Evolutionary conservation across 2,329 filamentous ascomycete genomes (phyloP).

Genomic region (Dothiorella sarmentorum): DNA sequence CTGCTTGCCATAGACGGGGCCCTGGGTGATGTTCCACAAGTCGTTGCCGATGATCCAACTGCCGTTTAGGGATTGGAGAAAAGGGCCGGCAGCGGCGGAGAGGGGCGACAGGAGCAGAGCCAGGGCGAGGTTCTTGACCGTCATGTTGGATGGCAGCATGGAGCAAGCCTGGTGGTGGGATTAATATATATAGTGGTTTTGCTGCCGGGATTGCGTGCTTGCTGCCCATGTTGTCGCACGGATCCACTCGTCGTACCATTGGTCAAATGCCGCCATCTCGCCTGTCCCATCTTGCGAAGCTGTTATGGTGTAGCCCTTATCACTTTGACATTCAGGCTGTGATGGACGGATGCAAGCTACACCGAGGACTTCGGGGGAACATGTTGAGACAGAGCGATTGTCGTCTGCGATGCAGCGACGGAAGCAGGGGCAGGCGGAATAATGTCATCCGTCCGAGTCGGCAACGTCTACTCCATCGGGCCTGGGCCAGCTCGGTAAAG

Average conservation of each 20-base stretch:
- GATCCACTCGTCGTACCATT: slow-evolving; percentile 9
- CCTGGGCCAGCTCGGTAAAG: neutral
- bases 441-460: slow-evolving; percentile 4
- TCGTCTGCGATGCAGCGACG: neutral
- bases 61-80: slow-evolving; percentile 32
- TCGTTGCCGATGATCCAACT: slow-evolving; percentile 39
- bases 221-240: neutral
- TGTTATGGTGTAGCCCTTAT: neutral
- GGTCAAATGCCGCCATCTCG: neutral
- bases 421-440: neutral
- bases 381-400: no score
- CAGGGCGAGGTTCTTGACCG: neutral
- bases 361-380: neutral
- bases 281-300: neutral
- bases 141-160: no score
- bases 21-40: slow-evolving; percentile 43
- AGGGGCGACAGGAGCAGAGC: slow-evolving; percentile 1
- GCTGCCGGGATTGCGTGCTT: neutral
- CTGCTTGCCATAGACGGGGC: slow-evolving; percentile 38
- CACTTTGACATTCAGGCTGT: neutral
- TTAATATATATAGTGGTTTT: neutral
- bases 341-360: neutral
- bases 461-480: no score
- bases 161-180: no score
- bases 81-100: slow-evolving; percentile 22